A percentile compares a stretch with the other conserved stretches of the same genome.
Conservation (phyloP, 306 rosid genomes). For the Vigna reflexopilosa region DNA sequence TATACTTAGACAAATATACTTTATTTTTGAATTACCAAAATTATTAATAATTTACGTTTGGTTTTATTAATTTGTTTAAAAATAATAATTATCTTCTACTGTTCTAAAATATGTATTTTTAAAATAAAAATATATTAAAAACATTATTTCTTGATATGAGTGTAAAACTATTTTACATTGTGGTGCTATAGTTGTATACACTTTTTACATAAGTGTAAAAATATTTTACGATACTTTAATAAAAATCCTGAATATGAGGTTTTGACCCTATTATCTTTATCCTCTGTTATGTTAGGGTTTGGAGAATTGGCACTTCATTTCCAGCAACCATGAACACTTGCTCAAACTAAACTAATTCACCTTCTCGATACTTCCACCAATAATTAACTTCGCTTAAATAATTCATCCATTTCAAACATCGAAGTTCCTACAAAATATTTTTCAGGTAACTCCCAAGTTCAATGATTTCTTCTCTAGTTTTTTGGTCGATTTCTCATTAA, state of each 20-base stretch:
- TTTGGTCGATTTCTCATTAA: background rate
- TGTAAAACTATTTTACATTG: too few relatives aligned
- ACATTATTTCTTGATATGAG: too few relatives aligned
- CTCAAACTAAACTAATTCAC: constrained; percentile 4
- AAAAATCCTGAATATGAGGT: background rate
- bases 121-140: too few relatives aligned
- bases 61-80: too few relatives aligned
- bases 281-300: constrained; percentile 2
- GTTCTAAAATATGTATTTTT: too few relatives aligned
- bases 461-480: background rate
- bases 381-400: background rate
- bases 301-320: constrained; percentile 1
- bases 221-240: background rate
- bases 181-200: too few relatives aligned
- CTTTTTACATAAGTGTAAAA: too few relatives aligned
- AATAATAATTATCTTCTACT: too few relatives aligned
- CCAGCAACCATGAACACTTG: background rate
- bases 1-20: too few relatives aligned
- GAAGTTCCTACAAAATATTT: background rate
- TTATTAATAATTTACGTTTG: too few relatives aligned
- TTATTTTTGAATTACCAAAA: too few relatives aligned
- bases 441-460: constrained; percentile 3
- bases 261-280: background rate
- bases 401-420: background rate
- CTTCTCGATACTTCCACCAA: background rate